Evolutionary conservation across 176 grass and related monocot genomes (phyloP).

Genomic region (Rhynchospora breviuscula): DNA sequence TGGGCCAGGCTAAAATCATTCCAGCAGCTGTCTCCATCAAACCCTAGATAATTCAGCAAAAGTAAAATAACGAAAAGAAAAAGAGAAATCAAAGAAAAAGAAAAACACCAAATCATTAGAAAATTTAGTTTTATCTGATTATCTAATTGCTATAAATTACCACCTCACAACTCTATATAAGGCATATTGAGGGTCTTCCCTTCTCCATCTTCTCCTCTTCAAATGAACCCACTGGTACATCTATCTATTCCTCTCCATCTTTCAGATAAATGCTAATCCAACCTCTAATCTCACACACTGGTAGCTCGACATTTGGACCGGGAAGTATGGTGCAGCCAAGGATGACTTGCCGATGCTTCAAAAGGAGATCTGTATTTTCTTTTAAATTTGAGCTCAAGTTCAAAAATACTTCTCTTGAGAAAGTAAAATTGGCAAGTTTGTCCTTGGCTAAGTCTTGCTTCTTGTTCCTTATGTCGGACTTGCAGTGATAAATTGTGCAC

Average conservation of each 20-base stretch:
- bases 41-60: neutral
- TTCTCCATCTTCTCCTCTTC: neutral
- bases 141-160: constrained; percentile 10
- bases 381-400: neutral
- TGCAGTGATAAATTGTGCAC: constrained; percentile 19
- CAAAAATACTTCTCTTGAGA: neutral
- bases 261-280: neutral
- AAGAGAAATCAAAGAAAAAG: neutral
- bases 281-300: constrained; percentile 27
- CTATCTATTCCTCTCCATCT: neutral
- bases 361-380: neutral
- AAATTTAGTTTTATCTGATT: neutral
- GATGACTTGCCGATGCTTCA: constrained; percentile 84
- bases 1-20: constrained; percentile 19
- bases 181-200: neutral
- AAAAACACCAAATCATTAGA: neutral
- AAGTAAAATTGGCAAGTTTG: constrained; percentile 61
- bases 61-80: neutral
- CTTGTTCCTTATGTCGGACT: constrained; percentile 68
- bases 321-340: constrained; percentile 86
- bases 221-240: neutral
- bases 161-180: constrained; percentile 28
- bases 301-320: constrained; percentile 54
- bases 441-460: constrained; percentile 80
- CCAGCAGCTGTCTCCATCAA: constrained; percentile 6